Conservation (phyloP, 768 basidiomycete species). For the Hebeloma cylindrosporum region DNA sequence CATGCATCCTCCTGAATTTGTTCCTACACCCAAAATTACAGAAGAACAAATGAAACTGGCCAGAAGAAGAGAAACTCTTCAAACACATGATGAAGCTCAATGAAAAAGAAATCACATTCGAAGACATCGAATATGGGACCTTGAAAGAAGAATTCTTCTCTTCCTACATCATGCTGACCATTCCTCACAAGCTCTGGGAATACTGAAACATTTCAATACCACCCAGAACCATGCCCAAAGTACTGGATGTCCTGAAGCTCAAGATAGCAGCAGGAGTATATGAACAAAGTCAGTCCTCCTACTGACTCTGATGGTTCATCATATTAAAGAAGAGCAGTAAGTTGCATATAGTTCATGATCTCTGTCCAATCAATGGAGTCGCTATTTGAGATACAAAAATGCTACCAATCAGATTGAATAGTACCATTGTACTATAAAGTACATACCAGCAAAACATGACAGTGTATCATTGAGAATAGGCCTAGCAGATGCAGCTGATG, state of each 20-base stretch:
- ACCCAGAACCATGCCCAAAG: slow-evolving; percentile 28
- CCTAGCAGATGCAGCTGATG: too few species aligned
- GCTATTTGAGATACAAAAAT: slow-evolving; percentile 37
- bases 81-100: slow-evolving; percentile 21
- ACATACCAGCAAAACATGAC: too few species aligned
- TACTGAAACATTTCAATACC: slow-evolving; percentile 36
- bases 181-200: slow-evolving; percentile 37
- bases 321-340: slow-evolving; percentile 36
- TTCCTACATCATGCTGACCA: slow-evolving; percentile 29
- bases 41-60: slow-evolving; percentile 15
- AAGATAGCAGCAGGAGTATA: slow-evolving; percentile 39
- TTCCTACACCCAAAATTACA: slow-evolving; percentile 21
- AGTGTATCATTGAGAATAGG: too few species aligned
- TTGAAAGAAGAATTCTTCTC: slow-evolving; percentile 22
- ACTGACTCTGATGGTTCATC: slow-evolving; percentile 38
- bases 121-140: too few species aligned
- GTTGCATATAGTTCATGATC: slow-evolving; percentile 36
- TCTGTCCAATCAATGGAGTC: slow-evolving; percentile 39
- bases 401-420: too few species aligned
- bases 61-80: slow-evolving; percentile 31
- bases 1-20: slow-evolving; percentile 19
- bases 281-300: slow-evolving; percentile 35
- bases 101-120: slow-evolving; percentile 19
- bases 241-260: slow-evolving; percentile 28
- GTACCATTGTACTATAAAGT: too few species aligned